These are phyloP conservation scores for Sugiyamaella japonica DNA, from an alignment of 1,139 yeast species.

Conservation along the genomic window DNA sequence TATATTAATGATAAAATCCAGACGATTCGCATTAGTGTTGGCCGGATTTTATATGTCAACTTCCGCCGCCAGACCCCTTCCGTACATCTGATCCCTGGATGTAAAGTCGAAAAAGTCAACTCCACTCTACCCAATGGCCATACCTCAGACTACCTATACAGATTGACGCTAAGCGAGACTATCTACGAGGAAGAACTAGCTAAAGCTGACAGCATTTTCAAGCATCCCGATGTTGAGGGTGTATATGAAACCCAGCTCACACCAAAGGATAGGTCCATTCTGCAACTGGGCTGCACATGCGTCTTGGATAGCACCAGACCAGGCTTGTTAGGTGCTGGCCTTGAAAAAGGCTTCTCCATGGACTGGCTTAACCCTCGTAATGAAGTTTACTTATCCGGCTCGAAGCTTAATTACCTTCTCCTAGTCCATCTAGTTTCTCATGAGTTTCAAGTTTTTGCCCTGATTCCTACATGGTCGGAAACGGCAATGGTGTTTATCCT, in stretches of 20 bases:
- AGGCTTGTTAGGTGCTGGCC: constrained; percentile 84
- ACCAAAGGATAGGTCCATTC: constrained; percentile 69
- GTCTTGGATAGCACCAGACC: constrained; percentile 65
- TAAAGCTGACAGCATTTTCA: constrained; percentile 64
- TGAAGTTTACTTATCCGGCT: constrained; percentile 51
- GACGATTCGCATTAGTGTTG: constrained; percentile 67
- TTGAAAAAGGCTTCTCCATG: constrained; percentile 78
- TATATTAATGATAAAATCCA: constrained; percentile 73
- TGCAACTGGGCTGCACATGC: constrained; percentile 75
- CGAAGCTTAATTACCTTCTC: constrained; percentile 62
- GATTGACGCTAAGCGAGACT: constrained; percentile 66
- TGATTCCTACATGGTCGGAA: constrained; percentile 68
- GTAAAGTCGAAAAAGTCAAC: constrained; percentile 59
- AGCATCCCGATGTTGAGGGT: constrained; percentile 63
- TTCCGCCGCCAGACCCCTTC: constrained; percentile 46
- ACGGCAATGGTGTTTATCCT: constrained; percentile 57
- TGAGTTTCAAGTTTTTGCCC: constrained; percentile 70
- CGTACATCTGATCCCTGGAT: constrained; percentile 30
- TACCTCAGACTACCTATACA: constrained; percentile 56
- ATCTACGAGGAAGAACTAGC: constrained; percentile 56
- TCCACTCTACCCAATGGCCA: constrained; percentile 73
- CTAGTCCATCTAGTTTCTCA: constrained; percentile 72
- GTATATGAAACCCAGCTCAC: constrained; percentile 75
- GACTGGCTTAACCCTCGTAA: constrained; percentile 46
- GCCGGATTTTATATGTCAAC: constrained; percentile 68